Percentiles rank a stretch among this genome's conserved stretches.
Evolutionary conservation across 257 asterid species (phyloP).

Genomic region (Solanum arcanum): DNA sequence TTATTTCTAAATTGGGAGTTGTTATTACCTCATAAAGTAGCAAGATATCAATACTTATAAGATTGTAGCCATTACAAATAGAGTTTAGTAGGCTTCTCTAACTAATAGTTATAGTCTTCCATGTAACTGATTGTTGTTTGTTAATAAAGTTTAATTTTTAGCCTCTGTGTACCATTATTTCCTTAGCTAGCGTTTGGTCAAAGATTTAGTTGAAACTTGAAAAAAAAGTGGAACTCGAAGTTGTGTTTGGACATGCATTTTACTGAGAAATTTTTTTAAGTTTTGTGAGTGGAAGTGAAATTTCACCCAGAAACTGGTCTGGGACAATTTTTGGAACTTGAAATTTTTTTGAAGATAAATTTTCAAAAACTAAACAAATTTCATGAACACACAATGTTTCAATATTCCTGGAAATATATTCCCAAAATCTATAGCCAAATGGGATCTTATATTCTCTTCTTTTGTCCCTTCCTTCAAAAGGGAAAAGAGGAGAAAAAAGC

Average conservation of each 20-base stretch:
- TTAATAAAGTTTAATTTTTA: conserved; percentile 18
- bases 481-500: neutral
- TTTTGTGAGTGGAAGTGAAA: neutral
- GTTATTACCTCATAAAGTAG: conserved; percentile 27
- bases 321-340: neutral
- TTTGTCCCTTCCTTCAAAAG: neutral
- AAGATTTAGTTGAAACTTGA: neutral
- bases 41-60: conserved; percentile 39
- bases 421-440: neutral
- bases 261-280: neutral
- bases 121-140: conserved; percentile 7
- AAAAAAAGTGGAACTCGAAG: neutral
- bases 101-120: conserved; percentile 15
- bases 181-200: neutral
- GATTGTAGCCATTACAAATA: conserved; percentile 33
- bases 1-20: conserved; percentile 7
- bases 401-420: neutral
- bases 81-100: conserved; percentile 19
- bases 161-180: neutral
- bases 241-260: neutral
- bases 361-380: neutral
- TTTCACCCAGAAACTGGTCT: neutral
- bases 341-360: neutral
- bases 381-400: neutral
- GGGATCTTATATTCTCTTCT: neutral